These are phyloP conservation scores for Paecilomyces sp. DNA, from an alignment of 2,329 filamentous ascomycete species.

Conservation along the genomic window DNA sequence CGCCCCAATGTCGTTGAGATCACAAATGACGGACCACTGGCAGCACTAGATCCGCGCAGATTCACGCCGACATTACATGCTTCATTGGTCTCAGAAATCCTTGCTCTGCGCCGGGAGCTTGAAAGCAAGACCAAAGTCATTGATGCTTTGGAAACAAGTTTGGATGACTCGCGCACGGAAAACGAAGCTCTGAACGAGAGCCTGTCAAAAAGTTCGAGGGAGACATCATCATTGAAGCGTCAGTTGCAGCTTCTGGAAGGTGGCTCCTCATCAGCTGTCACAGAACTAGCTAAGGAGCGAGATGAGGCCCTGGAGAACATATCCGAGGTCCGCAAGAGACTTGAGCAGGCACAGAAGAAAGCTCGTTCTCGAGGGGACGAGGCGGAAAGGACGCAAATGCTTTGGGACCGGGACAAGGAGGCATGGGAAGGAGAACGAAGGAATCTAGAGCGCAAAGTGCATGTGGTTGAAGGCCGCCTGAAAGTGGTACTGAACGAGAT, in stretches of 20 bases:
- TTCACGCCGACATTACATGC: constrained; percentile 95
- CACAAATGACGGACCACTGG: constrained; percentile 56
- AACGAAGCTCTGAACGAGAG: constrained; percentile 62
- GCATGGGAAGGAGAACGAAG: constrained; percentile 78
- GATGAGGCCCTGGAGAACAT: constrained; percentile 72
- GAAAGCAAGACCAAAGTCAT: constrained; percentile 85
- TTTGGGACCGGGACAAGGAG: constrained; percentile 80
- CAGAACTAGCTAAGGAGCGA: constrained; percentile 75
- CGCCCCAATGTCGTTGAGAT: constrained; percentile 29
- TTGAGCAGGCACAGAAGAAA: constrained; percentile 73
- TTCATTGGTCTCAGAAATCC: constrained; percentile 88
- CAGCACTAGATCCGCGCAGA: constrained; percentile 75
- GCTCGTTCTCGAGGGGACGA: constrained; percentile 76
- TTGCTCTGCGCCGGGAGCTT: constrained; percentile 77
- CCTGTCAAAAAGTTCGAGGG: constrained; percentile 60
- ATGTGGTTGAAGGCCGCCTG: constrained; percentile 81
- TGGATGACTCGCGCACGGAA: constrained; percentile 66
- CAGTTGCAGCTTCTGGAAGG: constrained; percentile 83
- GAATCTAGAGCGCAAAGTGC: constrained; percentile 73
- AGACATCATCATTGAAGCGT: constrained; percentile 72
- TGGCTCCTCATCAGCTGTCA: constrained; percentile 76
- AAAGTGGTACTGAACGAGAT: constrained; percentile 83
- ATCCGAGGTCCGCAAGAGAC: constrained; percentile 64
- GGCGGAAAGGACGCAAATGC: constrained; percentile 64
- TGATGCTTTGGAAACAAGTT: constrained; percentile 68